phyloP scores from a whole-genome alignment of 2,329 filamentous ascomycete genomes.

The Mariannaea sp. region DNA sequence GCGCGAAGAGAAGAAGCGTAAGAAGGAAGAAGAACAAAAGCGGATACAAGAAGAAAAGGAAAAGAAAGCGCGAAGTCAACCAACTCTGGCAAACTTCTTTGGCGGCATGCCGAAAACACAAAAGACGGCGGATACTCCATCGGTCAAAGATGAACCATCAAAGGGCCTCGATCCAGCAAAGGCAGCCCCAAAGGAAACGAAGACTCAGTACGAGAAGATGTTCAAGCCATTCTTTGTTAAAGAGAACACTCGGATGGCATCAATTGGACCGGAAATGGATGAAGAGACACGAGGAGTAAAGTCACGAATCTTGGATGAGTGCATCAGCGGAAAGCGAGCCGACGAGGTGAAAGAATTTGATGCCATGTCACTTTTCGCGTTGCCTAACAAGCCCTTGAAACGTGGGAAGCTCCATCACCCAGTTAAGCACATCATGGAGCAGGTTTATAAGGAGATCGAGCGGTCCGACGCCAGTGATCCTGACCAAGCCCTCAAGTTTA shows the following conservation, averaged over 20 bases:
- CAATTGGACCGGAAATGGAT: constrained; percentile 62
- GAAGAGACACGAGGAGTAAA: constrained; percentile 58
- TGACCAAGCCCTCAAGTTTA: constrained; percentile 42
- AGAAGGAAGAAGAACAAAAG: constrained; percentile 55
- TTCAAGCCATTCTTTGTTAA: constrained; percentile 86
- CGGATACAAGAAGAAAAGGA: constrained; percentile 50
- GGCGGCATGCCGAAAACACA: constrained; percentile 46
- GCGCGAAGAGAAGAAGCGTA: constrained; percentile 45
- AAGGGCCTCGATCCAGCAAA: constrained; percentile 33
- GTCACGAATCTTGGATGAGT: constrained; percentile 57
- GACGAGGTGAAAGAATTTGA: constrained; percentile 52
- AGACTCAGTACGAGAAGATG: constrained; percentile 65
- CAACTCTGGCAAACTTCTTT: constrained; percentile 55
- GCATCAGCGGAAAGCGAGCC: constrained; percentile 53
- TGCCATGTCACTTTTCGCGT: constrained; percentile 51
- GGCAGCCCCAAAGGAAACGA: constrained; percentile 22
- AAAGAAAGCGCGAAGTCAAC: constrained; percentile 56
- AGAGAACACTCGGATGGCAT: constrained; percentile 72
- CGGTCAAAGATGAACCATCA: constrained; percentile 38
- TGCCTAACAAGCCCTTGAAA: constrained; percentile 44
- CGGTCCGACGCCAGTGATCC: constrained; percentile 44
- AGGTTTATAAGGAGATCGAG: constrained; percentile 54
- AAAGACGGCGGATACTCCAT: constrained; percentile 47
- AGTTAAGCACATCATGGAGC: constrained; percentile 66
- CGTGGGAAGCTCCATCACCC: constrained; percentile 56